phyloP scores from a whole-genome alignment of 2,329 filamentous ascomycete genomes.

The Colletotrichum camelliae region DNA sequence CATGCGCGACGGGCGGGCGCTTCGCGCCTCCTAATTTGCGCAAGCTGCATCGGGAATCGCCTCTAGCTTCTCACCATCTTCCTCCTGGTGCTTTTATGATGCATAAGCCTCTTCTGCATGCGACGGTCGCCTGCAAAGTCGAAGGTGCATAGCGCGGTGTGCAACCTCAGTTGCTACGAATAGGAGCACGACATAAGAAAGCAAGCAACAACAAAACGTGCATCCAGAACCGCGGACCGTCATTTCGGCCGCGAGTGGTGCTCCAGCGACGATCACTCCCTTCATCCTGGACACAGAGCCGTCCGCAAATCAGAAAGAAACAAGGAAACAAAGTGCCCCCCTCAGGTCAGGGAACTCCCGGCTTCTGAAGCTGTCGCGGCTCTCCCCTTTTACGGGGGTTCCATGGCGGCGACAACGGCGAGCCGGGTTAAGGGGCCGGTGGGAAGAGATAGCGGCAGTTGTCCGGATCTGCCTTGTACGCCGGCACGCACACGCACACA shows the following conservation, averaged over 20 bases:
- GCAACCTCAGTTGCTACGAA: background rate
- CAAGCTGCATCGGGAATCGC: background rate
- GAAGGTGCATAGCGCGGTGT: background rate
- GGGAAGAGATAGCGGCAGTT: conserved; percentile 12
- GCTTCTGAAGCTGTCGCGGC: conserved; percentile 4
- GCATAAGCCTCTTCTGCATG: background rate
- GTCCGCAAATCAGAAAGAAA: conserved; percentile 12
- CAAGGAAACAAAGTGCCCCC: conserved; percentile 5
- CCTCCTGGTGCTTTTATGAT: background rate
- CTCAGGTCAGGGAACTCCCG: background rate
- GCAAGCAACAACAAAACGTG: background rate
- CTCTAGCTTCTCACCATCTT: background rate
- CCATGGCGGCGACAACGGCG: conserved; percentile 10
- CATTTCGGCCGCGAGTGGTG: conserved; percentile 8
- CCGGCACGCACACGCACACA: background rate
- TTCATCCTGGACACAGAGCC: background rate
- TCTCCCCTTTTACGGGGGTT: conserved; percentile 9
- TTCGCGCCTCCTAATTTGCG: background rate
- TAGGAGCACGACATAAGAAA: background rate
- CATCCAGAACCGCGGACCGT: background rate
- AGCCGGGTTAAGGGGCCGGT: conserved; percentile 14
- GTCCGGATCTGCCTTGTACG: background rate
- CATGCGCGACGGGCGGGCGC: background rate
- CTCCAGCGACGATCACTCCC: background rate
- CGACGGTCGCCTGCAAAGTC: background rate